A percentile compares a stretch with the other conserved stretches of the same genome.
Conservation (phyloP, 2,329 filamentous ascomycete species). For the Cladosporium halotolerans region DNA sequence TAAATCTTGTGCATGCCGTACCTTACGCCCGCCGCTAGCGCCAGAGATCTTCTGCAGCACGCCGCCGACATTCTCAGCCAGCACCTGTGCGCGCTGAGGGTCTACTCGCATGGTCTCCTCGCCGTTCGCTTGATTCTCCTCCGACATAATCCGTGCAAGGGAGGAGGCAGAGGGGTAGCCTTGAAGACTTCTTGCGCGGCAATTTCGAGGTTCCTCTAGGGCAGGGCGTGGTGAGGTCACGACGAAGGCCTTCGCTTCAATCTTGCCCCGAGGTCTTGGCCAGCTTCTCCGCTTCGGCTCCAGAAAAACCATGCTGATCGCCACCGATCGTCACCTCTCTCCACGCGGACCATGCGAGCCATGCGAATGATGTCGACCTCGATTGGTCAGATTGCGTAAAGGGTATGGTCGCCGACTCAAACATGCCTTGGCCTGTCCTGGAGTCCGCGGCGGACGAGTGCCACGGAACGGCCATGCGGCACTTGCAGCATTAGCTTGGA, state of each 20-base stretch:
- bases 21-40: conserved; percentile 1
- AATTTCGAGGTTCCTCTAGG: background rate
- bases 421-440: too few species aligned
- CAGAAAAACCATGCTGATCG: background rate
- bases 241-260: conserved; percentile 2
- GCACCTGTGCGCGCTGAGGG: conserved; percentile 39
- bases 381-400: too few species aligned
- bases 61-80: conserved; percentile 39
- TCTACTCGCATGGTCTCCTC: conserved; percentile 30
- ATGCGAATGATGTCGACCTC: too few species aligned
- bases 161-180: background rate
- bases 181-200: background rate
- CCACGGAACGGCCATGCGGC: background rate
- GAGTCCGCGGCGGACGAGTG: background rate
- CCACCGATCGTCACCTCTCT: too few species aligned
- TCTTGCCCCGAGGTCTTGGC: background rate
- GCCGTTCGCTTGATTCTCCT: conserved; percentile 2
- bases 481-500: too few species aligned
- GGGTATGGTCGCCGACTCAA: too few species aligned
- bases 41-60: conserved; percentile 35
- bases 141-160: conserved; percentile 1
- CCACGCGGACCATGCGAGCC: too few species aligned
- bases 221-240: conserved; percentile 7
- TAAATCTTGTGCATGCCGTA: background rate
- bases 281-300: conserved; percentile 1